phyloP scores from a whole-genome alignment of 139 green algal genomes.

The Chlorella vulgaris region DNA sequence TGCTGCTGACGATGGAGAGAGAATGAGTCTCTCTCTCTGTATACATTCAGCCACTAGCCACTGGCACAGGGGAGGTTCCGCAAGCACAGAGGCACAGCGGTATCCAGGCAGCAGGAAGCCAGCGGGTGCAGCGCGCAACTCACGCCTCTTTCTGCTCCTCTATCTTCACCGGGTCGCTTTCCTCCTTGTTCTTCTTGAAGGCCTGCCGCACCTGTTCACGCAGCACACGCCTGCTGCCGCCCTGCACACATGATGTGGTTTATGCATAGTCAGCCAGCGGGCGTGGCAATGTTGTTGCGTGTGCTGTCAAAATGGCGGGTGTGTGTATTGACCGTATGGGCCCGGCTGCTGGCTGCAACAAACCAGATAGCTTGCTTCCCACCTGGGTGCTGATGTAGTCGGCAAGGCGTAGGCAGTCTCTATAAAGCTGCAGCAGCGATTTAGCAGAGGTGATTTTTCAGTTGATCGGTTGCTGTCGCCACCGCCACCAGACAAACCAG shows the following conservation, averaged over 20 bases:
- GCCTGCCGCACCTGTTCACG: conserved; percentile 44
- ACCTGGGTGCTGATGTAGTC: conserved; percentile 68
- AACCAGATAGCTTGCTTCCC: not conserved
- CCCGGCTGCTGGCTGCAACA: too few relatives aligned
- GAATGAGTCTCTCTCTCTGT: too few relatives aligned
- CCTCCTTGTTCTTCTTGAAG: conserved; percentile 57
- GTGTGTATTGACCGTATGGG: too few relatives aligned
- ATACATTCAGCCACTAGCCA: too few relatives aligned
- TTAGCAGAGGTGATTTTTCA: not conserved
- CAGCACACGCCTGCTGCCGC: conserved; percentile 47
- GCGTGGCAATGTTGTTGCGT: too few relatives aligned
- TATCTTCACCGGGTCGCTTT: conserved; percentile 67
- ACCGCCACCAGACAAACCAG: not conserved
- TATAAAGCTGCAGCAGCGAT: conserved; percentile 48
- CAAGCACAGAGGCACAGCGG: too few relatives aligned
- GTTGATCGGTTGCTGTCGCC: not conserved
- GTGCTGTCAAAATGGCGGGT: too few relatives aligned
- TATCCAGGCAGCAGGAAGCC: not conserved
- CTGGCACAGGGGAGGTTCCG: too few relatives aligned
- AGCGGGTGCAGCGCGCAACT: not conserved
- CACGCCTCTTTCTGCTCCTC: conserved; percentile 60
- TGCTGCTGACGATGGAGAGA: too few relatives aligned
- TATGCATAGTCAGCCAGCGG: too few relatives aligned
- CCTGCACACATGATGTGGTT: conserved; percentile 14
- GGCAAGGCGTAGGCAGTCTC: conserved; percentile 64